These are phyloP conservation scores for Solanum piurae DNA, from an alignment of 257 asterid genomes.

Conservation along the genomic window DNA sequence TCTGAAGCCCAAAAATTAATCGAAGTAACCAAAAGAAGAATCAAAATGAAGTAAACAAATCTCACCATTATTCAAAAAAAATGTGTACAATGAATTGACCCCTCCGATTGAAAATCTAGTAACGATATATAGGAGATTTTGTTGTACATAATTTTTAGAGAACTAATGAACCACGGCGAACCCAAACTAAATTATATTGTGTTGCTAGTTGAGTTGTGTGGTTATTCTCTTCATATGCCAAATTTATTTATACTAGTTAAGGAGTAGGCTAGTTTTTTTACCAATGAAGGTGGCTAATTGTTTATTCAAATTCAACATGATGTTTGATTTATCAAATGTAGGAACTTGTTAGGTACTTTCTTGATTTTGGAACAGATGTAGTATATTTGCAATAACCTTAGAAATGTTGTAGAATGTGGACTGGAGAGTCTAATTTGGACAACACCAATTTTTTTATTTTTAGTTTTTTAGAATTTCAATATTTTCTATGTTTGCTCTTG, in stretches of 20 bases:
- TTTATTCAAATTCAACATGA: slow-evolving; percentile 21
- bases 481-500: not conserved
- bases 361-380: not conserved
- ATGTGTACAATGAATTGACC: not conserved
- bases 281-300: not conserved
- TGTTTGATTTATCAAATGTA: not conserved
- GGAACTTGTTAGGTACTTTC: slow-evolving; percentile 29
- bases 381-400: not conserved
- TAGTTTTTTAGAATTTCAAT: not conserved
- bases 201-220: not conserved
- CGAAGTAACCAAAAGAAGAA: slow-evolving; percentile 5
- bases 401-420: slow-evolving; percentile 4
- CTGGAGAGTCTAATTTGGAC: slow-evolving; percentile 20
- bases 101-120: no score
- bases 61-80: not conserved
- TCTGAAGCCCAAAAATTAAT: not conserved
- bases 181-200: not conserved
- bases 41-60: not conserved
- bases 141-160: not conserved
- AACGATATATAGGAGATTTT: no score
- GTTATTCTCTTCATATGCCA: not conserved
- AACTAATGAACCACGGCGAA: not conserved
- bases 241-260: not conserved
- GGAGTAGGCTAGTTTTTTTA: not conserved
- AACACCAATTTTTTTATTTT: not conserved